Evolutionary conservation across 768 basidiomycete genomes (phyloP), one percentile per base, ranked within the genome.

Genomic region (Auricularia heimuer): DNA sequence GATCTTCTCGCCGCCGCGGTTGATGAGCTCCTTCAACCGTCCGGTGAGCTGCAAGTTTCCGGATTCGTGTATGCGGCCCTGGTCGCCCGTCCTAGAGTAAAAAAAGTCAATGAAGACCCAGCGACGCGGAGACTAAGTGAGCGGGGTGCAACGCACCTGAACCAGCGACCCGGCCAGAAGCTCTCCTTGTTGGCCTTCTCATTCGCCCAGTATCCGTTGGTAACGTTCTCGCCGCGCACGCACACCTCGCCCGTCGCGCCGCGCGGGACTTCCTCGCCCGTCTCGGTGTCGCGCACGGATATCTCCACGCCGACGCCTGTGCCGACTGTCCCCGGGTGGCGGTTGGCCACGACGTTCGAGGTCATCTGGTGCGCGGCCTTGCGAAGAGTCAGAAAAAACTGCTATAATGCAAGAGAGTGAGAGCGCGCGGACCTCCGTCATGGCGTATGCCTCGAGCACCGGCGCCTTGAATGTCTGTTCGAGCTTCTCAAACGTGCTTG

Each of bases 381-480:
- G 65, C 78, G 78, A 35, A 76, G 63, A 67, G 79, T 70, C 45
- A 62, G 65, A 2, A 77, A 77, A 63, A 75, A 69, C 24, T 24
- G 24, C 24, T 24, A 24, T 24, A n/a, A 29, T 2, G 29, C 29
- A 54, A 80, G 78, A 63, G 81, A 79, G 8, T 80, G 80, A 33
- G 81, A 65, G 65, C 80, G 39, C 7, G 74, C 3, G 81, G 80
- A 21, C 81, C 81, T 83, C 81, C 21, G 82, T 82, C 82, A 85
- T 84, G 24, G 83, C 84, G 70, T 84, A 85, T 1, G 83, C 84
- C 29, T 84, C 84, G 8, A 85, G 74, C n/a, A 86, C 77, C 8
- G 79, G 77, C 2, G 83, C 82, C 35, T 76, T 77, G 70, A 85
- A 85, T 3, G 78, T 78, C 39, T 76, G 69, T 70, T 80, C 80